Percentiles rank a stretch among this genome's conserved stretches.
phyloP scores from a whole-genome alignment of 2,329 filamentous ascomycete genomes.

The Xylogone sp. region DNA sequence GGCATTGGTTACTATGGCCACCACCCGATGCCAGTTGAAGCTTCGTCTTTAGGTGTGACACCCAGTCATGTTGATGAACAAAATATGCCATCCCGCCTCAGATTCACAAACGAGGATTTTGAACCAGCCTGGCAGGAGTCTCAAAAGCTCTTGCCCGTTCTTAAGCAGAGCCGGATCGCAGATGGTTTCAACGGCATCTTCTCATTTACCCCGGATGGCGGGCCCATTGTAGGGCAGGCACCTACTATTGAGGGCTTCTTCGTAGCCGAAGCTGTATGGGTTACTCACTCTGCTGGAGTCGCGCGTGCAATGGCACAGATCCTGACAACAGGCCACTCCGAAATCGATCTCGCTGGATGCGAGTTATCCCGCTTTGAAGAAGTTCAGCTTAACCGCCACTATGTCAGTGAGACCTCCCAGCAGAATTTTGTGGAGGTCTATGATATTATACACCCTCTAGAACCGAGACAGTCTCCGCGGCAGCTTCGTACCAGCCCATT shows the following conservation, averaged over 20 bases:
- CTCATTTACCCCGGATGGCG: constrained; percentile 30
- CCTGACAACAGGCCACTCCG: constrained; percentile 41
- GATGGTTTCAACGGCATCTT: constrained; percentile 39
- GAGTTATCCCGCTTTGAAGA: constrained; percentile 59
- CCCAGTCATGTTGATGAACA: constrained; percentile 50
- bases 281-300: constrained; percentile 30
- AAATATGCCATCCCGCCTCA: constrained; percentile 60
- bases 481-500: constrained; percentile 58
- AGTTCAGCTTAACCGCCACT: constrained; percentile 51
- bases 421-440: constrained; percentile 64
- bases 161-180: constrained; percentile 46
- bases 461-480: constrained; percentile 53
- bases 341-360: constrained; percentile 54
- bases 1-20: constrained; percentile 65
- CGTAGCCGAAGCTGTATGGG: constrained; percentile 31
- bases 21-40: constrained; percentile 55
- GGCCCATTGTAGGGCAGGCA: constrained; percentile 28
- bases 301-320: constrained; percentile 20
- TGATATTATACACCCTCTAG: constrained; percentile 59
- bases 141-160: constrained; percentile 48
- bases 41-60: constrained; percentile 49
- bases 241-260: constrained; percentile 22
- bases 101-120: constrained; percentile 58
- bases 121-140: constrained; percentile 55
- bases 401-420: constrained; percentile 54